Percentiles rank a stretch among this genome's conserved stretches.
These are phyloP conservation scores for Cladobotryum mycophilum DNA, from an alignment of 2,329 filamentous ascomycete species.

Conservation along the genomic window DNA sequence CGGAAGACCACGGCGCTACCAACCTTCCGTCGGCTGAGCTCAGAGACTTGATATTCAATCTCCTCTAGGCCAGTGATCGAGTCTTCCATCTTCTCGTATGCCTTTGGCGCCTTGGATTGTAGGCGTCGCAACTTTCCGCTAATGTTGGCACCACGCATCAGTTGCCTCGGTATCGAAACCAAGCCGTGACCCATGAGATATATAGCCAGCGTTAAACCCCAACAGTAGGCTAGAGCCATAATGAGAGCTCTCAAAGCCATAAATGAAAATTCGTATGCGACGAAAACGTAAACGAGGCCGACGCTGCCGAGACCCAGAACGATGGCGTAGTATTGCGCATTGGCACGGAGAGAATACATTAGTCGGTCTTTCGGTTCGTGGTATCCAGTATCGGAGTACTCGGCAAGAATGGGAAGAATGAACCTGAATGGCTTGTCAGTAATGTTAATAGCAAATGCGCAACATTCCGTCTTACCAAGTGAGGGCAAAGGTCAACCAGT, in stretches of 20 bases:
- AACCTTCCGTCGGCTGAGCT: conserved; percentile 74
- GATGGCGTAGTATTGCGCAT: conserved; percentile 82
- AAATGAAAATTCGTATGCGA: conserved; percentile 67
- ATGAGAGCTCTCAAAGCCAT: conserved; percentile 72
- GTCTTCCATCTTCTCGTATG: conserved; percentile 85
- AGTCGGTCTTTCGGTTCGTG: conserved; percentile 76
- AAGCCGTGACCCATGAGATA: conserved; percentile 97
- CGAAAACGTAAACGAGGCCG: conserved; percentile 76
- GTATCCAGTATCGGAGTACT: conserved; percentile 92
- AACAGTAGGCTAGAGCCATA: conserved; percentile 93
- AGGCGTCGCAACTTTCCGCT: conserved; percentile 67
- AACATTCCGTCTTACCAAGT: conserved; percentile 62
- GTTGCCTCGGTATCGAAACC: conserved; percentile 76
- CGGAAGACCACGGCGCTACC: conserved; percentile 69
- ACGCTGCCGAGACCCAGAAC: conserved; percentile 63
- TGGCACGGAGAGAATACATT: conserved; percentile 77
- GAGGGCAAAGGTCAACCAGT: conserved; percentile 93
- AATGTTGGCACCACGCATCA: conserved; percentile 75
- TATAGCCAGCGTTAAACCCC: conserved; percentile 85
- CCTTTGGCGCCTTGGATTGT: conserved; percentile 70
- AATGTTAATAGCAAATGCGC: neutral
- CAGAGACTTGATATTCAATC: conserved; percentile 71
- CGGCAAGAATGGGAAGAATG: conserved; percentile 85
- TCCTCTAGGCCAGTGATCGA: conserved; percentile 73
- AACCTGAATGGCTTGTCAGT: conserved; percentile 48